Evolutionary conservation across 768 basidiomycete species (phyloP).

Genomic region (Boletales sp.): DNA sequence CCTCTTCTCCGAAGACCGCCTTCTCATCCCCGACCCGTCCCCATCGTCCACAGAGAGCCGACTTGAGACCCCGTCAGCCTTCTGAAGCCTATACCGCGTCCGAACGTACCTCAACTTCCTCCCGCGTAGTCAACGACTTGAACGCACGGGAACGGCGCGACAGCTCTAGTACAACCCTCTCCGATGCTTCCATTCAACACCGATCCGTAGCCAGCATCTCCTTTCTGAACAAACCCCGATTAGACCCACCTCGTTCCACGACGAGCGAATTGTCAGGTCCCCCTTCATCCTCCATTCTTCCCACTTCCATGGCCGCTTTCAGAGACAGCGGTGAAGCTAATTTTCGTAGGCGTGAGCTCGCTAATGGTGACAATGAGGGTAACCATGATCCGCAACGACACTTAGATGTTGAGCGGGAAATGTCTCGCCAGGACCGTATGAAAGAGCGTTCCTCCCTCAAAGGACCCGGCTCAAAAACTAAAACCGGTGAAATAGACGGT

Average conservation of each 20-base stretch:
- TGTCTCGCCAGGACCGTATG: constrained; percentile 41
- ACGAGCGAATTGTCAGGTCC: constrained; percentile 11
- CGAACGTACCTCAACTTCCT: constrained; percentile 47
- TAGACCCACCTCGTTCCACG: constrained; percentile 15
- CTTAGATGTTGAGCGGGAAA: constrained; percentile 61
- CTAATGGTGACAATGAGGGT: constrained; percentile 48
- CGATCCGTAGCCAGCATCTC: constrained; percentile 28
- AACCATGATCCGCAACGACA: constrained; percentile 58
- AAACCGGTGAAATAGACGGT: constrained; percentile 85
- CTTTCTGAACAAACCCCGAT: constrained; percentile 12
- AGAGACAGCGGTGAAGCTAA: constrained; percentile 49
- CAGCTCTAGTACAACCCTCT: constrained; percentile 46
- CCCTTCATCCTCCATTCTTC: constrained; percentile 18
- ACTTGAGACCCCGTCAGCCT: constrained; percentile 50
- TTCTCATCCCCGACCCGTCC: constrained; percentile 49
- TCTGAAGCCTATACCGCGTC: constrained; percentile 50
- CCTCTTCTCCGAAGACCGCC: constrained; percentile 37
- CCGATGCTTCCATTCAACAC: constrained; percentile 38
- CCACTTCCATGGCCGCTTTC: constrained; percentile 61
- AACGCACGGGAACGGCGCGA: constrained; percentile 39
- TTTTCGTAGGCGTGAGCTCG: constrained; percentile 50
- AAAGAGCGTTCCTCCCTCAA: constrained; percentile 63
- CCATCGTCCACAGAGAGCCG: constrained; percentile 64
- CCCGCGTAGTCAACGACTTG: constrained; percentile 30
- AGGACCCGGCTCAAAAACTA: constrained; percentile 48